Evolutionary conservation across 139 green algal species (phyloP), one percentile per base, ranked within the genome.

Genomic region (Pseudopediastrum boryanum): DNA sequence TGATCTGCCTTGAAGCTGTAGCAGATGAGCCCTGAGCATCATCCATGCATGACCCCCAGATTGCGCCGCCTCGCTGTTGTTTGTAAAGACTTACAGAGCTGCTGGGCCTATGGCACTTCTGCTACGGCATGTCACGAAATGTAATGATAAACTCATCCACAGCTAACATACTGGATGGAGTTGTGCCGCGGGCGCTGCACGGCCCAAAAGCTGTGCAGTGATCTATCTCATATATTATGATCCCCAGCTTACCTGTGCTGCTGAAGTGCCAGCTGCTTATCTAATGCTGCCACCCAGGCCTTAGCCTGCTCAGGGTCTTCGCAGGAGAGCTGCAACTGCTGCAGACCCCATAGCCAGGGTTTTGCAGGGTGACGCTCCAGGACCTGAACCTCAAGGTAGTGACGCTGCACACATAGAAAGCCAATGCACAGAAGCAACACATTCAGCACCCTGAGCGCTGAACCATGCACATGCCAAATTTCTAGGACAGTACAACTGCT

Each of bases 351-450:
- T 10, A 72, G 43, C 67, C 75, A 86, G 4, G 78, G 79, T 6
- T 44, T 54, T 27, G 70, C 13, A 0, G 19, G 50, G 2, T 51
- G 54, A 0, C 89, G 77, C 7, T 51, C 46, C 19, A 93, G 77
- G 8, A 82, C 83, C 65, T 91, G 76, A 13, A 93, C 23, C 56
- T 86, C 73, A 5, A 93, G 52, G 3, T 51, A 66, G 48, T 88
- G 71, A 3, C 78, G 80, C 84, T 90, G 81, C 51, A 33, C 6
- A 35, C 29, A 46, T 10, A 19, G 35, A 42, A 43, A 33, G 50
- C 29, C 39, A 10, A 58, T 0, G 25, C 10, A 6, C 27, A 38
- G 39, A 4, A 75, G 65, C 63, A 33, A 54, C 5, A 25, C 16
- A 51, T 5, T 44, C 25, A 48, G 33, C 43, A 16, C 46, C 46